phyloP scores from a whole-genome alignment of 176 grass and related monocot species.

The Eleusine indica region DNA sequence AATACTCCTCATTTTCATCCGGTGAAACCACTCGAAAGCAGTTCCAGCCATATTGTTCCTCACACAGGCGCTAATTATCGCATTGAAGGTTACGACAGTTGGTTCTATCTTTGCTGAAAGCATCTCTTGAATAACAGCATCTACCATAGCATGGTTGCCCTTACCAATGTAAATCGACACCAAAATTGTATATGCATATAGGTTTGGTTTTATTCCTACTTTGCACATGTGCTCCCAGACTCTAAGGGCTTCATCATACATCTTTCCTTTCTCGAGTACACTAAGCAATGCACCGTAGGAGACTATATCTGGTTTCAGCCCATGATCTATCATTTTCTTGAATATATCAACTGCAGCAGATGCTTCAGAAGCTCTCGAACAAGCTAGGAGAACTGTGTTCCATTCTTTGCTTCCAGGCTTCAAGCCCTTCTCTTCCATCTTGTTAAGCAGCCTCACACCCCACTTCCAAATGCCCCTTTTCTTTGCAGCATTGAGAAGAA shows the following conservation, averaged over 20 bases:
- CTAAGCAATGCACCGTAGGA: conserved; percentile 82
- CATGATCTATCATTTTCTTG: conserved; percentile 71
- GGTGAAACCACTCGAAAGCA: conserved; percentile 89
- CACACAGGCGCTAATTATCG: conserved; percentile 70
- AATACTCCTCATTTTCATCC: conserved; percentile 65
- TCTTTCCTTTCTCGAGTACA: conserved; percentile 71
- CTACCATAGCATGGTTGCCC: conserved; percentile 63
- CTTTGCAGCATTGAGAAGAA: conserved; percentile 71
- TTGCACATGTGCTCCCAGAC: conserved; percentile 92
- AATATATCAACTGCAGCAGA: conserved; percentile 72
- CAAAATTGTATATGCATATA: conserved; percentile 82
- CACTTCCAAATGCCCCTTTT: conserved; percentile 75
- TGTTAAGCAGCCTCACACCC: conserved; percentile 73
- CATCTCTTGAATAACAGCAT: conserved; percentile 69
- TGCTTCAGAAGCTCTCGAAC: conserved; percentile 79
- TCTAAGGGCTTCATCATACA: conserved; percentile 70
- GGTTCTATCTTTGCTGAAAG: conserved; percentile 52
- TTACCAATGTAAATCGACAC: conserved; percentile 71
- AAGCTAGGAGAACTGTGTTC: conserved; percentile 83
- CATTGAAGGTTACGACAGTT: conserved; percentile 88
- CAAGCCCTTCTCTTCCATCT: conserved; percentile 89
- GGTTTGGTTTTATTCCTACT: conserved; percentile 70
- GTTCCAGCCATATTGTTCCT: conserved; percentile 46
- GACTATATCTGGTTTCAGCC: conserved; percentile 61
- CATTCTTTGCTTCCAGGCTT: conserved; percentile 73